Evolutionary conservation across 2,329 filamentous ascomycete species (phyloP).

Genomic region (Fusarium guadeloupense): DNA sequence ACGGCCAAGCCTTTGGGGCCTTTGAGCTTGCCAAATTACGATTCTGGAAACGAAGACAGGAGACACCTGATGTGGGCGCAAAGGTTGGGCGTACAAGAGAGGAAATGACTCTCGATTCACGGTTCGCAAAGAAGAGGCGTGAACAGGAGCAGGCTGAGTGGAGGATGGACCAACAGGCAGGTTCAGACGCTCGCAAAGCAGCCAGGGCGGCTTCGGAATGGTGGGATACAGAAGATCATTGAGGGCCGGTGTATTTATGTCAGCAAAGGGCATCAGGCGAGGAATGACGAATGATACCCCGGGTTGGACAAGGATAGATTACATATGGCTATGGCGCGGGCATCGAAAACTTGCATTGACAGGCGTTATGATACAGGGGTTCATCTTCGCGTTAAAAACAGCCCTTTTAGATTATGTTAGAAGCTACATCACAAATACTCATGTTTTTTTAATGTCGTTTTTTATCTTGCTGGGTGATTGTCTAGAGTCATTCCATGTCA

Average conservation of each 20-base stretch:
- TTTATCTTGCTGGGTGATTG: neutral
- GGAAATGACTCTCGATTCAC: slow-evolving; percentile 62
- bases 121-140: slow-evolving; percentile 57
- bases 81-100: slow-evolving; percentile 59
- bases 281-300: slow-evolving; percentile 33
- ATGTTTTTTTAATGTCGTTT: neutral
- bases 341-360: slow-evolving; percentile 21
- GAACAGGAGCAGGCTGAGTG: slow-evolving; percentile 57
- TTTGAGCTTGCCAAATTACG: slow-evolving; percentile 18
- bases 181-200: neutral
- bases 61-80: slow-evolving; percentile 19
- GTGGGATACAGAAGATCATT: slow-evolving; percentile 44
- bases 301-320: slow-evolving; percentile 8
- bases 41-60: slow-evolving; percentile 21
- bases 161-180: slow-evolving; percentile 33
- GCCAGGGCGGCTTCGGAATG: slow-evolving; percentile 39
- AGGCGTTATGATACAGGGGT: slow-evolving; percentile 27
- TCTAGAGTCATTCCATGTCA: slow-evolving; percentile 6
- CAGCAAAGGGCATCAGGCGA: neutral
- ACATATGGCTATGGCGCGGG: neutral
- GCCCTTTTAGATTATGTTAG: neutral
- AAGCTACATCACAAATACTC: neutral
- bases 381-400: neutral
- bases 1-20: slow-evolving; percentile 21
- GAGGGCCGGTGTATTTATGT: neutral